phyloP scores from a whole-genome alignment of 2,329 filamentous ascomycete species.

The Alternaria arborescens region DNA sequence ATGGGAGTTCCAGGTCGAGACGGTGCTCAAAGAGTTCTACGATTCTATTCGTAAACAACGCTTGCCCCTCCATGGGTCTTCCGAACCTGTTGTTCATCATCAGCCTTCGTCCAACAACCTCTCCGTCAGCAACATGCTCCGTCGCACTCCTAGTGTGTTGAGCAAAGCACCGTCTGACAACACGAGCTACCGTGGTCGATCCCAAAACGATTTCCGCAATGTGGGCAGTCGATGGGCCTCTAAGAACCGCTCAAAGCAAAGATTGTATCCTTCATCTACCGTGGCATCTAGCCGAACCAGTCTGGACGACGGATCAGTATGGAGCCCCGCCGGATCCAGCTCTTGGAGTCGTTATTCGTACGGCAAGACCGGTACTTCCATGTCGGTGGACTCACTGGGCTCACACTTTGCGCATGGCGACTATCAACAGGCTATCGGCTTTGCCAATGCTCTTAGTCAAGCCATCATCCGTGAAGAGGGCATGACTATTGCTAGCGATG shows the following conservation, averaged over 20 bases:
- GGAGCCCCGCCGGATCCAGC: constrained; percentile 90
- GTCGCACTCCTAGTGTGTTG: constrained; percentile 86
- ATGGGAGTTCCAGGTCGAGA: constrained; percentile 90
- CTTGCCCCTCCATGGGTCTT: constrained; percentile 83
- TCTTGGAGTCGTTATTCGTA: constrained; percentile 95
- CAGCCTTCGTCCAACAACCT: constrained; percentile 67
- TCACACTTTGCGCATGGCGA: constrained; percentile 78
- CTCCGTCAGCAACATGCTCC: constrained; percentile 75
- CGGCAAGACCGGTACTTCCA: constrained; percentile 87
- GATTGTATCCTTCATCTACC: constrained; percentile 77
- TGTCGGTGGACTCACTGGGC: constrained; percentile 90
- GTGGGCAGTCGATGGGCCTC: constrained; percentile 78
- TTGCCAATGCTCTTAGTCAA: constrained; percentile 94
- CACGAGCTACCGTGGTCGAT: constrained; percentile 75
- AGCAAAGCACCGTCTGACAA: constrained; percentile 93
- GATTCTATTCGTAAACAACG: constrained; percentile 84
- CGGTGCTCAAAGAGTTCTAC: constrained; percentile 92
- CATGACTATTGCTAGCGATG: constrained; percentile 61
- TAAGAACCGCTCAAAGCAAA: constrained; percentile 83
- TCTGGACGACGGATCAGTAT: constrained; percentile 89
- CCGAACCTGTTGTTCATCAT: constrained; percentile 58
- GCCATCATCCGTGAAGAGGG: constrained; percentile 93
- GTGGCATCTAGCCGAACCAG: constrained; percentile 93
- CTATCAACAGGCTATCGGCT: constrained; percentile 96
- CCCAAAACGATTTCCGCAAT: constrained; percentile 67